Conservation (phyloP, 129 eudicot species). For the Pulicaria dysenterica region DNA sequence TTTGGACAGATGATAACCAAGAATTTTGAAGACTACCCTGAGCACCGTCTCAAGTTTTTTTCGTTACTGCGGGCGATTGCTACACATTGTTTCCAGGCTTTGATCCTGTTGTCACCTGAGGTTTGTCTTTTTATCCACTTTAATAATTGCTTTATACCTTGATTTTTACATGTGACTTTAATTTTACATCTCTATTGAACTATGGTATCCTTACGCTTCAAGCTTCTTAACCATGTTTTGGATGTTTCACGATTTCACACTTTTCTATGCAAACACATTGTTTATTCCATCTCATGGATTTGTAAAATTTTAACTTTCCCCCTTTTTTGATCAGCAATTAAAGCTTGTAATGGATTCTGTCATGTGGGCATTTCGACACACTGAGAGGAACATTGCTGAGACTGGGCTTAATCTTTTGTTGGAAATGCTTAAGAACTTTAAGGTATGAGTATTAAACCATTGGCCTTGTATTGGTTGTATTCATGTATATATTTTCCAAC, state of each 20-base stretch:
- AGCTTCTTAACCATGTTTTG: too few species aligned
- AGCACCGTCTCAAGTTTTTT: slow-evolving; percentile 94
- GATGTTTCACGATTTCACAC: too few species aligned
- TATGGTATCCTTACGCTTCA: too few species aligned
- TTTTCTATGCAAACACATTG: too few species aligned
- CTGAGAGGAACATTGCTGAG: slow-evolving; percentile 97
- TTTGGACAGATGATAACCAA: slow-evolving; percentile 91
- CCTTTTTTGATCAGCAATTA: slow-evolving; percentile 62
- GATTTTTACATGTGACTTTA: not conserved
- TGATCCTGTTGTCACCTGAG: slow-evolving; percentile 83
- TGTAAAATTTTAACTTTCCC: not conserved
- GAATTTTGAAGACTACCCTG: slow-evolving; percentile 98
- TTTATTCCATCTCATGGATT: not conserved
- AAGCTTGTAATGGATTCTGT: slow-evolving; percentile 98
- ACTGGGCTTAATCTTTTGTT: slow-evolving; percentile 89
- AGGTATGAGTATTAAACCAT: slow-evolving; percentile 45
- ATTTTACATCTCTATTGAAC: not conserved
- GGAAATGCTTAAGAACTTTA: slow-evolving; percentile 95
- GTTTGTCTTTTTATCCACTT: slow-evolving; percentile 38
- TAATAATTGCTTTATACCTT: not conserved
- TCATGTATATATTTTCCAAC: not conserved
- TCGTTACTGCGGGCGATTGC: slow-evolving; percentile 95
- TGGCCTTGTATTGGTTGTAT: not conserved
- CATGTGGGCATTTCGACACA: slow-evolving; percentile 99
- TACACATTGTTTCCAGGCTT: slow-evolving; percentile 89